Evolutionary conservation across 257 asterid species (phyloP).

Genomic region (Solanum chiquidenum): DNA sequence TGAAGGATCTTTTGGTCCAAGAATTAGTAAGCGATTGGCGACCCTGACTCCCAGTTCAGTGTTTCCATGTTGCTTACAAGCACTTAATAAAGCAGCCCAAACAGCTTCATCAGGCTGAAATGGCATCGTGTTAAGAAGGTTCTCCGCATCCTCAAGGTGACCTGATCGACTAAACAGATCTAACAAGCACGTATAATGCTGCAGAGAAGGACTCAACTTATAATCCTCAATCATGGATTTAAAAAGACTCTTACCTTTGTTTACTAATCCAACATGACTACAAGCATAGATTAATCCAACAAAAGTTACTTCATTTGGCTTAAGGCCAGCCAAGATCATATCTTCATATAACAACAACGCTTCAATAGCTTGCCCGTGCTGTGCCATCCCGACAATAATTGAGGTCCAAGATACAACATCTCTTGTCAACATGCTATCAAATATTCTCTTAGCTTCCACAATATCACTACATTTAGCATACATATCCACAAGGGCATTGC

Average conservation of each 20-base stretch:
- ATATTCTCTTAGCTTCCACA: conserved; percentile 39
- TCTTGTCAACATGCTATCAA: conserved; percentile 27
- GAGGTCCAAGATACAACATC: conserved; percentile 87
- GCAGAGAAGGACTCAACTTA: conserved; percentile 51
- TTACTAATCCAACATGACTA: conserved; percentile 67
- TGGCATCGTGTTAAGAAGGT: conserved; percentile 51
- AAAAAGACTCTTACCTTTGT: conserved; percentile 48
- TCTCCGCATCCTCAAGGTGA: conserved; percentile 46
- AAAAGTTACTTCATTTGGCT: conserved; percentile 75
- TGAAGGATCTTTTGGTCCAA: conserved; percentile 53
- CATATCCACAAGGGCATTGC: conserved; percentile 67
- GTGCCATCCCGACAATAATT: conserved; percentile 76
- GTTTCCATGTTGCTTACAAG: conserved; percentile 42
- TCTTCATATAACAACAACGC: conserved; percentile 46
- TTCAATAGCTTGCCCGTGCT: conserved; percentile 61
- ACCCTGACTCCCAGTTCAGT: conserved; percentile 44
- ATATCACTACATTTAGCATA: conserved; percentile 79
- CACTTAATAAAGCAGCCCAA: conserved; percentile 65
- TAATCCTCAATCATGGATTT: conserved; percentile 54
- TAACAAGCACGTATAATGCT: conserved; percentile 68
- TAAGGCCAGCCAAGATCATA: conserved; percentile 43
- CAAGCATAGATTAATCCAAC: conserved; percentile 69
- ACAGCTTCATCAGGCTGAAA: conserved; percentile 67
- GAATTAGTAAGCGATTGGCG: conserved; percentile 38
- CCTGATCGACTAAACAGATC: conserved; percentile 78